Evolutionary conservation across 306 rosid species (phyloP), one percentile per base, ranked within the genome.

Genomic region (Prunus armeniaca): DNA sequence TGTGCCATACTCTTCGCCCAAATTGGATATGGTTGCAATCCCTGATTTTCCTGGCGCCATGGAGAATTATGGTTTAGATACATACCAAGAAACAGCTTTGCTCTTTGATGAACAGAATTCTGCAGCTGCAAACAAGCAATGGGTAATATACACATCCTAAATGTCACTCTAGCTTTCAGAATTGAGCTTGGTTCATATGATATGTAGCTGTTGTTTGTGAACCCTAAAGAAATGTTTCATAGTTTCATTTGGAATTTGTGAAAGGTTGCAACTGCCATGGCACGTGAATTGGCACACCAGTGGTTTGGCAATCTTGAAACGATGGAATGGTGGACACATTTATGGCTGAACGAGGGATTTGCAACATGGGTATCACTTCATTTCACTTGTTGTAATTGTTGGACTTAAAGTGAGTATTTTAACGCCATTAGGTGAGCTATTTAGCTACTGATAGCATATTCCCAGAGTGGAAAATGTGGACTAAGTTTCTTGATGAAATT

Each of bases 11-110:
- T 18, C 93, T 64, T 79, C 92, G 52, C 98, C 98, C 49, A 94
- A 94, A 84, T 78, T 94, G 86, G 98, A 94, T 82, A 90, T 94
- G 98, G 68, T 91, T 81, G 97, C 97, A 24, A 89, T 94, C 70
- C 98, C 98, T 75, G 96, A 91, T 87, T 94, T 94, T 84, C 90
- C 97, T 86, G 97, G 97, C 41, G 96, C 98, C 77, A 94, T 94
- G 98, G 98, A 94, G 86, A 94, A 94, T 81, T 91, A 90, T 86
- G 98, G 98, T 76, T 84, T 94, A 78, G 96, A 90, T 78, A 94
- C 97, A 65, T 91, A 88, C 77, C 90, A 90, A 47, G 98, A 94
- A 88, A 86, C 91, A 58, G 93, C 89, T 86, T 87, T 94, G 81
- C 97, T 90, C 84, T 90, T 82, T 81, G 97, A 94, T 75, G 96